Evolutionary conservation across 805 yeast genomes (phyloP).

Genomic region (Clavispora asparagi): DNA sequence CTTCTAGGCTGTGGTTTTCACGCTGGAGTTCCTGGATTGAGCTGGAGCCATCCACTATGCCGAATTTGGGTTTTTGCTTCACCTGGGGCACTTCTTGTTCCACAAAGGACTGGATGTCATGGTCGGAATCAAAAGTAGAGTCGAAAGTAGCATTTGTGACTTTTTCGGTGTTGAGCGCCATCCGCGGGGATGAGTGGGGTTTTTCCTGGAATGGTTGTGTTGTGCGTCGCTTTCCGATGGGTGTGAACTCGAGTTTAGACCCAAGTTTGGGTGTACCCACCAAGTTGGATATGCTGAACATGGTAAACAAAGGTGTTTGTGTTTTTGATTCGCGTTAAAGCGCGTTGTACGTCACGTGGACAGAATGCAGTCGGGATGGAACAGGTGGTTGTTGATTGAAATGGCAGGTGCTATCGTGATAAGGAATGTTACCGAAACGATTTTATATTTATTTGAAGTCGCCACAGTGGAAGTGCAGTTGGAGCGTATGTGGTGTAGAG

Average conservation of each 20-base stretch:
- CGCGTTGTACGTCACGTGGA: not conserved
- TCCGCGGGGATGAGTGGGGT: not conserved
- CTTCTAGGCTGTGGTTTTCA: constrained; percentile 25
- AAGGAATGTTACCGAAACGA: too few relatives aligned
- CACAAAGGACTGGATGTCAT: constrained; percentile 2
- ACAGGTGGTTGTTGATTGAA: too few relatives aligned
- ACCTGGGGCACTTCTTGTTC: not conserved
- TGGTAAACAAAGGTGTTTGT: constrained; percentile 2
- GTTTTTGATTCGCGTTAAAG: not conserved
- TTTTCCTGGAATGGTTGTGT: not conserved
- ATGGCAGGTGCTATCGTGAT: too few relatives aligned
- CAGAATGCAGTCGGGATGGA: not conserved
- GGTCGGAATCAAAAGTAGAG: constrained; percentile 9
- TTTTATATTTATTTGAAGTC: too few relatives aligned
- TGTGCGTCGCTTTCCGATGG: constrained; percentile 17
- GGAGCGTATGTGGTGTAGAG: too few relatives aligned
- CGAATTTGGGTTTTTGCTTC: not conserved
- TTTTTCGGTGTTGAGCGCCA: constrained; percentile 4
- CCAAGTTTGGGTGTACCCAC: constrained; percentile 16
- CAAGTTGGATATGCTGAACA: constrained; percentile 15
- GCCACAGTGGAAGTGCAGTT: too few relatives aligned
- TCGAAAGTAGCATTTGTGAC: constrained; percentile 8
- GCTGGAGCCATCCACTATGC: constrained; percentile 8
- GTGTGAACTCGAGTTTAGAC: constrained; percentile 20
- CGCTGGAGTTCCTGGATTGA: constrained; percentile 21